Conservation (phyloP, 1,284 basidiomycete genomes). For the Heterobasidion parviporum region DNA sequence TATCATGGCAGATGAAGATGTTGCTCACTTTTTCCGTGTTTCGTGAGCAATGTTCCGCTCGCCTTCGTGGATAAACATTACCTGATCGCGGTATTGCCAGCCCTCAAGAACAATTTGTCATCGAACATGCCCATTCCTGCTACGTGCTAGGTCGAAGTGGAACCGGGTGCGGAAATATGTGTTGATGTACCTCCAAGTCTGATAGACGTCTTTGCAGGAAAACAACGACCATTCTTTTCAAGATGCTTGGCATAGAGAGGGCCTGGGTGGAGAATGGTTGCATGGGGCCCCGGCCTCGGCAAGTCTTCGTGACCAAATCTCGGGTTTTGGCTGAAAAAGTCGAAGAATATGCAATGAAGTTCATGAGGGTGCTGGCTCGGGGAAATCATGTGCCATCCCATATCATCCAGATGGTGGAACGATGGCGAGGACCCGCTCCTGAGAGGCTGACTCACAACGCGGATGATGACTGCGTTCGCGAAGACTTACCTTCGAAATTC, state of each 20-base stretch:
- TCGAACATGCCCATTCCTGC: slow-evolving; percentile 48
- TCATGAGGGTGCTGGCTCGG: slow-evolving; percentile 23
- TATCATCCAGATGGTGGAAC: slow-evolving; percentile 20
- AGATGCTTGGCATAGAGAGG: slow-evolving; percentile 51
- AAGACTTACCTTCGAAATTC: slow-evolving; percentile 46
- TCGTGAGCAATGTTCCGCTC: slow-evolving; percentile 24
- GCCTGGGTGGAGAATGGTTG: slow-evolving; percentile 26
- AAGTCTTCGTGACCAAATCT: slow-evolving; percentile 63
- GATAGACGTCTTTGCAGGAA: slow-evolving; percentile 30
- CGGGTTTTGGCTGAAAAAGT: slow-evolving; percentile 48
- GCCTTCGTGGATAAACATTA: too few relatives aligned
- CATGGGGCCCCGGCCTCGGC: slow-evolving; percentile 35
- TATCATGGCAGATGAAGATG: slow-evolving; percentile 28
- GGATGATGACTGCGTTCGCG: slow-evolving; percentile 37
- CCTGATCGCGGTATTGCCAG: slow-evolving; percentile 20
- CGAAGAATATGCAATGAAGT: slow-evolving; percentile 43
- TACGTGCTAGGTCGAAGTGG: slow-evolving; percentile 65
- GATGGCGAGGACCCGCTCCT: slow-evolving; percentile 13
- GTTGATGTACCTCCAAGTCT: not conserved
- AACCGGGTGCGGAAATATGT: slow-evolving; percentile 37
- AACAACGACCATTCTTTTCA: slow-evolving; percentile 61
- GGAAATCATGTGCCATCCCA: slow-evolving; percentile 18
- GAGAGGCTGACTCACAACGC: slow-evolving; percentile 27
- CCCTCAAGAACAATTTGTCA: slow-evolving; percentile 42
- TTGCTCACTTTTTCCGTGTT: slow-evolving; percentile 34